Evolutionary conservation across 2,329 filamentous ascomycete species (phyloP), one percentile per base, ranked within the genome.

Genomic region (Septoria petroselini): DNA sequence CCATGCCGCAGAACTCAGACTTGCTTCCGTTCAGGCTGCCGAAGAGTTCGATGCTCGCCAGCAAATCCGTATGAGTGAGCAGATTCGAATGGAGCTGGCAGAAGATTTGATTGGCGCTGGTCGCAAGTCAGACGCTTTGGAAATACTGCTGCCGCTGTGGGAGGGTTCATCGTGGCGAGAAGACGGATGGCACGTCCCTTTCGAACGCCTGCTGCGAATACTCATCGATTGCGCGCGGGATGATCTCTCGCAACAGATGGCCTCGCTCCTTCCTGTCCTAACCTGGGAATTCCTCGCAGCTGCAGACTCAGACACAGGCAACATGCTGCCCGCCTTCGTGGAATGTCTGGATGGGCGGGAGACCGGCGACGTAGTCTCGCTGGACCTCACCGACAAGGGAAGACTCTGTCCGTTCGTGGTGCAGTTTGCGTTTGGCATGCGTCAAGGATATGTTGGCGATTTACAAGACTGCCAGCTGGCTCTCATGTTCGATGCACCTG

Each of bases 391-490:
- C 8, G 53, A 63, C 40, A 41, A 50, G 19, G 40, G 58, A 27
- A 45, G 59, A 19, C 35, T 61, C 3, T 59, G 62, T 27, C 62
- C 64, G 73, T 75, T 82, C 30, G 71, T 70, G 14, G 64, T 75
- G 3, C 71, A 72, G 3, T 76, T 83, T 54, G 72, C 74, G 1
- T 83, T 84, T 54, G 71, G 69, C 29, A 73, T 71, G 44, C 63
- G 68, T 0, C 75, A 82, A 62, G 79, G 78, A 18, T 78, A 82
- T 62, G 81, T 83, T 35, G 80, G 80, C 18, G 80, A 83, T 55
- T 69, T 74, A 3, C 60, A 83, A 6, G 68, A 69, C n/a, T 75
- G 73, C n/a, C 81, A 84, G 55, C 68, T 84, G 41, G 66, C 69
- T 5, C 64, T 84, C 8, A 68, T 62, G 11, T 82, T 79, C 5